A percentile compares a stretch with the other conserved stretches of the same genome.
Evolutionary conservation across 2,329 filamentous ascomycete species (phyloP).

Genomic region (Exophiala viscosa): DNA sequence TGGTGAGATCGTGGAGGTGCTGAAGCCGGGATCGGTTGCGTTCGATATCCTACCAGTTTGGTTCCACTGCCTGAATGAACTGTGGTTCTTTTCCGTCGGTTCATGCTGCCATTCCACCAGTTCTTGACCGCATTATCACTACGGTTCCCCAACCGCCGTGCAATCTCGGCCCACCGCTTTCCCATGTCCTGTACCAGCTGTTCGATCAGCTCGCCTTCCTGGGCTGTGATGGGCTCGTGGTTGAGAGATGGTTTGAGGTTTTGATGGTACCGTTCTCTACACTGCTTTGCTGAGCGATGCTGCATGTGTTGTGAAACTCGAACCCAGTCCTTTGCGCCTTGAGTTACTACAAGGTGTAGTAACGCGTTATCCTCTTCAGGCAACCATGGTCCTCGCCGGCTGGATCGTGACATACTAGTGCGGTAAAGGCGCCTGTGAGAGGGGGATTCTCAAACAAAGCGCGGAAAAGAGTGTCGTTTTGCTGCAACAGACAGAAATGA

Average conservation of each 20-base stretch:
- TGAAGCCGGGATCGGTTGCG: slow-evolving; percentile 22
- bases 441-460: not conserved
- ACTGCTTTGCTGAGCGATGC: slow-evolving; percentile 86
- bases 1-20: slow-evolving; percentile 6
- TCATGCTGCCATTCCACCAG: slow-evolving; percentile 95
- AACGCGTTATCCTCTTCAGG: slow-evolving; percentile 70
- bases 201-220: slow-evolving; percentile 72
- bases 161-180: slow-evolving; percentile 91
- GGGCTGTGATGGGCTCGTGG: slow-evolving; percentile 67
- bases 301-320: slow-evolving; percentile 72
- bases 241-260: slow-evolving; percentile 77
- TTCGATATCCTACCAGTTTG: slow-evolving; percentile 21
- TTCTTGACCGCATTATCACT: slow-evolving; percentile 97
- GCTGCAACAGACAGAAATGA: not conserved
- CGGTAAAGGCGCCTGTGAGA: not conserved
- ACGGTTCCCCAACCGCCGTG: slow-evolving; percentile 72
- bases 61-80: slow-evolving; percentile 8
- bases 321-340: slow-evolving; percentile 86
- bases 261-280: slow-evolving; percentile 88
- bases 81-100: slow-evolving; percentile 49
- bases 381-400: slow-evolving; percentile 79
- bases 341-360: slow-evolving; percentile 64
- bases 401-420: slow-evolving; percentile 45
- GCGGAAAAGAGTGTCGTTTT: too few species aligned
- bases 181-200: slow-evolving; percentile 72